phyloP scores from a whole-genome alignment of 192 early-diverging fungal species.

The Coemansia sp. region DNA sequence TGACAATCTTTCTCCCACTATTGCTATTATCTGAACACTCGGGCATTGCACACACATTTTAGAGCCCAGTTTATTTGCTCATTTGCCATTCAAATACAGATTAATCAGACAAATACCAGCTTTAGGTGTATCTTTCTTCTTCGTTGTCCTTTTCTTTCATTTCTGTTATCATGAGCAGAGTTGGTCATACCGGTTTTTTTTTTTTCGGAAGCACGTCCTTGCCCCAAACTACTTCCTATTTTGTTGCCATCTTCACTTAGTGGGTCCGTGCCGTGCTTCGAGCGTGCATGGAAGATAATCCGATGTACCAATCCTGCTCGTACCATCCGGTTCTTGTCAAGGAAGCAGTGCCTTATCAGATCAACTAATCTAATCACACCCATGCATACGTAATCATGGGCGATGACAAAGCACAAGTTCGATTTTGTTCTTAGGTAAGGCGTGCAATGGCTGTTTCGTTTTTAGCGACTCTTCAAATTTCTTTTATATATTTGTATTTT shows the following conservation, averaged over 20 bases:
- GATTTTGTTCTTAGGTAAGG: too few relatives aligned
- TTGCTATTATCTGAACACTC: not conserved
- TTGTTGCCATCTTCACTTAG: not conserved
- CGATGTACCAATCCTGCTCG: not conserved
- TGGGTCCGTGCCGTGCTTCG: not conserved
- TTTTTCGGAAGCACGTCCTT: not conserved
- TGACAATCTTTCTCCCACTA: not conserved
- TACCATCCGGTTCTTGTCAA: not conserved
- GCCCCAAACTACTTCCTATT: not conserved
- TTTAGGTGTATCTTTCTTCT: not conserved
- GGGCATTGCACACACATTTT: not conserved
- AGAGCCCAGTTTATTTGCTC: not conserved
- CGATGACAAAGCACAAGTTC: not conserved
- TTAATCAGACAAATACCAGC: not conserved
- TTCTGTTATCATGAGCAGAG: not conserved
- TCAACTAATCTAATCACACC: not conserved
- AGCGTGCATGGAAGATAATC: not conserved
- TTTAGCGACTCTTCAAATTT: too few relatives aligned
- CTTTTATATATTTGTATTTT: too few relatives aligned
- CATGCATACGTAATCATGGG: not conserved
- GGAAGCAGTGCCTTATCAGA: not conserved
- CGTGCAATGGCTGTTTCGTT: too few relatives aligned
- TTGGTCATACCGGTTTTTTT: not conserved
- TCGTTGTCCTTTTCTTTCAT: not conserved
- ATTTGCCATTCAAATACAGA: not conserved